Percentiles rank a stretch among this genome's conserved stretches.
Evolutionary conservation across 2,329 filamentous ascomycete genomes (phyloP).

Genomic region (Trichoderma breve): DNA sequence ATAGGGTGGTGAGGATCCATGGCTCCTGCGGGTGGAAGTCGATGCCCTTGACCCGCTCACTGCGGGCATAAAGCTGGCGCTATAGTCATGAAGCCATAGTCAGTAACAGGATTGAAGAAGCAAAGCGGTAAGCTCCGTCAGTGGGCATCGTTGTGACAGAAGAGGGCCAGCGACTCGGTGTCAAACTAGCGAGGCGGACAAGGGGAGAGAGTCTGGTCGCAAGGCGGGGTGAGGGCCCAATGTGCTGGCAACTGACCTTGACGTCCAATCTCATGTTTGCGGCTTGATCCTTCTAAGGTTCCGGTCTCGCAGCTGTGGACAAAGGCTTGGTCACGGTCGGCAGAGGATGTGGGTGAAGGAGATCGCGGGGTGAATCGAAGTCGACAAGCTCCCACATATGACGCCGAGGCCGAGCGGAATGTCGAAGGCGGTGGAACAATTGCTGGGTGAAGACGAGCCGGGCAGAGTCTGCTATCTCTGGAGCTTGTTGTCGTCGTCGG

Average conservation of each 20-base stretch:
- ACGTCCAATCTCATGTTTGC: slow-evolving; percentile 44
- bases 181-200: neutral
- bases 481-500: slow-evolving; percentile 15
- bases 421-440: neutral
- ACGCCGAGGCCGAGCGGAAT: neutral
- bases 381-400: slow-evolving; percentile 15
- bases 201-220: neutral
- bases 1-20: slow-evolving; percentile 94
- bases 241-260: slow-evolving; percentile 34
- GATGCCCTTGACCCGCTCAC: slow-evolving; percentile 94
- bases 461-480: slow-evolving; percentile 17
- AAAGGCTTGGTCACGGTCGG: neutral
- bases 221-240: neutral
- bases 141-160: neutral
- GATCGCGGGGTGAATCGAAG: slow-evolving; percentile 18
- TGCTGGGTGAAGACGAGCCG: slow-evolving; percentile 4
- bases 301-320: neutral
- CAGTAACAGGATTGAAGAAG: neutral
- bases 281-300: slow-evolving; percentile 3
- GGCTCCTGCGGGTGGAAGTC: slow-evolving; percentile 97
- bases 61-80: slow-evolving; percentile 64
- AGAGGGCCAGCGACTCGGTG: neutral
- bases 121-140: neutral
- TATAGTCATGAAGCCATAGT: slow-evolving; percentile 25
- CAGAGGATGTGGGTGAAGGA: slow-evolving; percentile 6